Evolutionary conservation across 352 stramenopile genomes (phyloP), one percentile per base, ranked within the genome.

Genomic region (Thalassiosira mediterranea): DNA sequence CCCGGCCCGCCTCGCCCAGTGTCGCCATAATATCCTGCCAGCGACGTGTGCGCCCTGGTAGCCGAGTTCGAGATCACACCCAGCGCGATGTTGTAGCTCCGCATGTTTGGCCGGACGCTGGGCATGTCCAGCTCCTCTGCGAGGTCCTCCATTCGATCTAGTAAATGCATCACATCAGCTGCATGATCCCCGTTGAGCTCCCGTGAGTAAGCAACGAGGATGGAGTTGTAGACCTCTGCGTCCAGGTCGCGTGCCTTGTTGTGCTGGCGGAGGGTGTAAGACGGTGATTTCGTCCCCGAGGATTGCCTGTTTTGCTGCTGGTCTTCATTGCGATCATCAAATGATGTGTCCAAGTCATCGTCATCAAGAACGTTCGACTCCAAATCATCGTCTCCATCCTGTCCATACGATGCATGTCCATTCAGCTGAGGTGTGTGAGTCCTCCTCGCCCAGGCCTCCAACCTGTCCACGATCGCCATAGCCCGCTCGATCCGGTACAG

Each of bases 61-160:
- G 75, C 75, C 23, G 47, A 64, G 53, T 83, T 83, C 4, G 67
- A 32, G 49, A 83, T 83, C 21, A 83, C 68, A 25, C 66, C 51
- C 13, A 83, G 56, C 13, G 75, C 75, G 19, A 74, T 46, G 49
- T 76, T 83, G 49, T 79, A 83, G 37, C 61, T 79, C 29, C 68
- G 49, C n/a, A 68, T 25, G 56, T 83, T 83, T 21, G 75, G 75
- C 46, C 38, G 63, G 15, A 83, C 75, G 15, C 46, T 72, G n/a
- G 75, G 67, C 75, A 74, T 85, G 49, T 77, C 72, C 44, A 83
- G 49, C 46, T 87, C 67, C 26, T 71, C 56, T 0, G 81, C 73
- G 38, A 87, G 70, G 10, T 53, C 26, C 72, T 89, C 72, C 84
- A 91, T 91, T 25, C 81, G 72, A 59, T 78, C 49, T 5, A 91